Conservation (phyloP, 805 yeast genomes). For the Kockiozyma suomiensis region DNA sequence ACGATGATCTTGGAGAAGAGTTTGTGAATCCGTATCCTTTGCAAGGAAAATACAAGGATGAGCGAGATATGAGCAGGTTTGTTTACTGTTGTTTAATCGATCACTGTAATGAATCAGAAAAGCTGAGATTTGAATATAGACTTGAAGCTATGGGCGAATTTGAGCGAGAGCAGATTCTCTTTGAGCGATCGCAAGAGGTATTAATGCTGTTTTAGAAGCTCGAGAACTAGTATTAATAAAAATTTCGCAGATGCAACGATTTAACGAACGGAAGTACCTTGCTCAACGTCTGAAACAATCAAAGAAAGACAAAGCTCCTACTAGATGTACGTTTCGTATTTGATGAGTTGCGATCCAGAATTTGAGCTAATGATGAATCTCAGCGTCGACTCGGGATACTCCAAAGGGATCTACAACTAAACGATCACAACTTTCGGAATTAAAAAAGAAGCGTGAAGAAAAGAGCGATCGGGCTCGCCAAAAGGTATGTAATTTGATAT, state of each 20-base stretch:
- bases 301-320: slow-evolving; percentile 32
- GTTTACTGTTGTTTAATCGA: not conserved
- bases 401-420: slow-evolving; percentile 48
- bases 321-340: slow-evolving; percentile 22
- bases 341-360: too few species aligned
- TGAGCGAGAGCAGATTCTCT: slow-evolving; percentile 85
- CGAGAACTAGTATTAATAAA: not conserved
- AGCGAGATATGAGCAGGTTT: slow-evolving; percentile 61
- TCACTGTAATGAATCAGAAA: not conserved
- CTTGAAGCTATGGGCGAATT: slow-evolving; percentile 80
- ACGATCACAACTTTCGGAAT: slow-evolving; percentile 64
- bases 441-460: slow-evolving; percentile 74
- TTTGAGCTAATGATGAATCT: too few species aligned
- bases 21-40: slow-evolving; percentile 80
- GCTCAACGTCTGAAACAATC: slow-evolving; percentile 67
- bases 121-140: slow-evolving; percentile 9
- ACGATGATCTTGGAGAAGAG: slow-evolving; percentile 43
- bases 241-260: slow-evolving; percentile 65
- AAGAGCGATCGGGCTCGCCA: slow-evolving; percentile 39
- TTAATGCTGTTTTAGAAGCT: not conserved
- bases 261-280: slow-evolving; percentile 78
- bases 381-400: slow-evolving; percentile 45
- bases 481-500: not conserved
- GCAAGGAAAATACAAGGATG: slow-evolving; percentile 88
- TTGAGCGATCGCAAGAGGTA: slow-evolving; percentile 83